Conservation (phyloP, 106 monocot species). For the Posidonia australis region DNA sequence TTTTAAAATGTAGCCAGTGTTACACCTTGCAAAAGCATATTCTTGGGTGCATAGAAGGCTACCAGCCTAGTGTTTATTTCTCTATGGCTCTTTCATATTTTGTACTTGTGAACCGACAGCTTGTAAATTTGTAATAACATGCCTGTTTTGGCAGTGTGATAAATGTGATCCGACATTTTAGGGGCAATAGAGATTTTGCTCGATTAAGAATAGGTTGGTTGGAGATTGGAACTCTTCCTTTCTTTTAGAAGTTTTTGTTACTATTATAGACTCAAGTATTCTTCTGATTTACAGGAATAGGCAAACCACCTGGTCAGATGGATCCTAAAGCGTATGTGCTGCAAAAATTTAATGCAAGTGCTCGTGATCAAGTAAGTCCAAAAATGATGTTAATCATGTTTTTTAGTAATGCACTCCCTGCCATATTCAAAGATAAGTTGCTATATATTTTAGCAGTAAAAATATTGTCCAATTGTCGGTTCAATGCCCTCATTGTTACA, state of each 20-base stretch:
- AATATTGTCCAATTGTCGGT: no score
- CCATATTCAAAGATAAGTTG: neutral
- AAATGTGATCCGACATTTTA: conserved; percentile 87
- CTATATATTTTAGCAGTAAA: no score
- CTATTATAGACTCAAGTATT: neutral
- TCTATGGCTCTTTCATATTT: neutral
- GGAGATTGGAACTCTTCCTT: neutral
- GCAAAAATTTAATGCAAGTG: conserved; percentile 71
- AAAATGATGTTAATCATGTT: neutral
- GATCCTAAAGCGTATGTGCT: conserved; percentile 93
- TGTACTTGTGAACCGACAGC: neutral
- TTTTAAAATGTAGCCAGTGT: no score
- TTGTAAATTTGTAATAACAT: neutral
- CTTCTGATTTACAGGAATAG: conserved; percentile 51
- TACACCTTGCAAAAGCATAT: no score
- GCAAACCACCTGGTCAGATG: conserved; percentile 98
- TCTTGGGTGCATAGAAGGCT: no score
- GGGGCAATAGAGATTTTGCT: conserved; percentile 82
- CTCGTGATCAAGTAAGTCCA: conserved; percentile 54
- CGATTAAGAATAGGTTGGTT: conserved; percentile 75
- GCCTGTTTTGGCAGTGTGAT: conserved; percentile 42
- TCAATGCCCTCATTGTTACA: no score
- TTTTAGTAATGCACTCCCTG: neutral
- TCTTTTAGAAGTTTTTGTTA: neutral
- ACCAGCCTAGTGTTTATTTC: neutral